Percentiles rank a stretch among this genome's conserved stretches.
Conservation (phyloP, 2,329 filamentous ascomycete species). For the Hawksworthiomyces lignivorus region DNA sequence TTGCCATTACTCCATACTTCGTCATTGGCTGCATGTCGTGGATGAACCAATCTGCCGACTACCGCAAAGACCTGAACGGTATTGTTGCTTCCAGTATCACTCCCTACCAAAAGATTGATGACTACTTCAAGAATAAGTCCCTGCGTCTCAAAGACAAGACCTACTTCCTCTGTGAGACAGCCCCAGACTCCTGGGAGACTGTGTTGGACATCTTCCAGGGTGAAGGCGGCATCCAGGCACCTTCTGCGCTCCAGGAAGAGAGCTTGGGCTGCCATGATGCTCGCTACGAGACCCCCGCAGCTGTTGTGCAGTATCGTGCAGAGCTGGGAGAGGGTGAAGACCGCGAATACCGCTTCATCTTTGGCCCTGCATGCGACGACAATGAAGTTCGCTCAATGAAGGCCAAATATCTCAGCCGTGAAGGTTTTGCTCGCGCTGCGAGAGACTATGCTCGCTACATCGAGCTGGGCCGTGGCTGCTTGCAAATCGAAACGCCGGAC, state of each 20-base stretch:
- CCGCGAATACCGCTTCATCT: conserved; percentile 44
- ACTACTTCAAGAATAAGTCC: conserved; percentile 50
- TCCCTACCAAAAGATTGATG: conserved; percentile 48
- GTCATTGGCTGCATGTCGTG: conserved; percentile 54
- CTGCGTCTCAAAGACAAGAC: conserved; percentile 49
- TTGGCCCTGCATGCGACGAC: conserved; percentile 46
- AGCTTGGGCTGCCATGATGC: conserved; percentile 39
- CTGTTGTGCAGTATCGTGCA: conserved; percentile 44
- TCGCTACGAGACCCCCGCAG: conserved; percentile 47
- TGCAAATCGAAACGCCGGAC: conserved; percentile 47
- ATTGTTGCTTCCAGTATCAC: conserved; percentile 46
- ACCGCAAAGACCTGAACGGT: conserved; percentile 38
- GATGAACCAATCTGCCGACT: conserved; percentile 53
- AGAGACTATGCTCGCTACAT: conserved; percentile 44
- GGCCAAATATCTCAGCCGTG: conserved; percentile 39
- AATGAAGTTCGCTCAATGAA: conserved; percentile 39
- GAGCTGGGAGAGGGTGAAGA: conserved; percentile 31
- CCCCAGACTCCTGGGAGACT: conserved; percentile 44
- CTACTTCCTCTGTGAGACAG: conserved; percentile 46
- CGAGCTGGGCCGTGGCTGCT: conserved; percentile 39
- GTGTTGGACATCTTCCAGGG: conserved; percentile 46
- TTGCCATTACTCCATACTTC: conserved; percentile 50
- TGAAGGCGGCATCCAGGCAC: conserved; percentile 46
- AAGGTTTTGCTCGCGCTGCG: conserved; percentile 37
- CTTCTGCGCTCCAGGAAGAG: conserved; percentile 32